These are phyloP conservation scores for Aspergillus incahuasiensis DNA, from an alignment of 495 filamentous ascomycete species.

Conservation along the genomic window DNA sequence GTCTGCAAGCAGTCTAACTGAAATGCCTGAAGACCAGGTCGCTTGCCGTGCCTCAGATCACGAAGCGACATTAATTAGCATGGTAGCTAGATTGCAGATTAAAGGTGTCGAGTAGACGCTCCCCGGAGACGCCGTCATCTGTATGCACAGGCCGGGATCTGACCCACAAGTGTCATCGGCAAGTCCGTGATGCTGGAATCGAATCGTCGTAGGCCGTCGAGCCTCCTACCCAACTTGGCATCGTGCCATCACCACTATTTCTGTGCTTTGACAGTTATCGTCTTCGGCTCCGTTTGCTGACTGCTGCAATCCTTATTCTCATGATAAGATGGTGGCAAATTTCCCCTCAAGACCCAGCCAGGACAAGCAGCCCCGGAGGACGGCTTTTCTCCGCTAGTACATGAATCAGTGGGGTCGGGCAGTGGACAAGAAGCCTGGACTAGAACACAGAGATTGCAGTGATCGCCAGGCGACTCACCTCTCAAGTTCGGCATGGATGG, in stretches of 20 bases:
- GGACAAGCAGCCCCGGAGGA: neutral
- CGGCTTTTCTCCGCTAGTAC: neutral
- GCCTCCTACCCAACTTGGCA: slow-evolving; percentile 16
- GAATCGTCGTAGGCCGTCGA: slow-evolving; percentile 5
- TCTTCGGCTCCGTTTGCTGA: slow-evolving; percentile 13
- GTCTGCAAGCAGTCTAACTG: neutral
- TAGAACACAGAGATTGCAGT: neutral
- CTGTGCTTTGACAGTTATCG: slow-evolving; percentile 4
- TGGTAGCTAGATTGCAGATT: neutral
- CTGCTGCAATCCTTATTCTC: neutral
- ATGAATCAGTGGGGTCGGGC: neutral
- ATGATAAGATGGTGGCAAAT: slow-evolving; percentile 26
- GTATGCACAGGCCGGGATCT: slow-evolving; percentile 4
- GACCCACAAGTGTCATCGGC: slow-evolving; percentile 25
- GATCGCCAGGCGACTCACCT: slow-evolving; percentile 7
- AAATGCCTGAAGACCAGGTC: neutral
- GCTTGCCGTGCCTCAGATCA: slow-evolving; percentile 9
- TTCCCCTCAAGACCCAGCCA: neutral
- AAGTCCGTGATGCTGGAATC: slow-evolving; percentile 22
- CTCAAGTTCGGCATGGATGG: neutral
- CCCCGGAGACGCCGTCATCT: slow-evolving; percentile 20
- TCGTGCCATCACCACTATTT: slow-evolving; percentile 13
- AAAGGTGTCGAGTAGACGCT: neutral
- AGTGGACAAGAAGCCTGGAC: neutral
- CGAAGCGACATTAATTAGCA: neutral